Evolutionary conservation across 306 rosid species (phyloP).

Genomic region (Hippophae rhamnoides): DNA sequence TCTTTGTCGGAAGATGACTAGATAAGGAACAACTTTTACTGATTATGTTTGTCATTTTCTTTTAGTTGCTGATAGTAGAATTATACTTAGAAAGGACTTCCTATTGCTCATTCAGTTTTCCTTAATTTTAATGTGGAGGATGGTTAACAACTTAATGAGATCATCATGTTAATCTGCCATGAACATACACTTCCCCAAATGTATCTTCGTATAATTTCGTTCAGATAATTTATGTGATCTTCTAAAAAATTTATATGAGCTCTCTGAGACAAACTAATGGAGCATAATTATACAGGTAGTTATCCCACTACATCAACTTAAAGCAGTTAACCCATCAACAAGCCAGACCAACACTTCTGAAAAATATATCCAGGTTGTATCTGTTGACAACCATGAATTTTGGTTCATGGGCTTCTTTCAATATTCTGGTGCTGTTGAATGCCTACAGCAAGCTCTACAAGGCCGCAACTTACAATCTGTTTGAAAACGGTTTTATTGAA

Average conservation of each 20-base stretch:
- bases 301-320: conserved; percentile 63
- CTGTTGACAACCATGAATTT: conserved; percentile 63
- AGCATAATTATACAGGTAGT: conserved; percentile 31
- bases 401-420: conserved; percentile 84
- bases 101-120: no score
- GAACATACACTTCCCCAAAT: no score
- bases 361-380: conserved; percentile 58
- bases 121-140: no score
- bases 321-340: conserved; percentile 58
- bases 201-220: no score
- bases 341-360: conserved; percentile 52
- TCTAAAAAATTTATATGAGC: background rate
- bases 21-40: background rate
- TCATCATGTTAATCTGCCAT: no score
- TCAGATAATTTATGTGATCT: background rate
- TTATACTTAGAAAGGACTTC: no score
- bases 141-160: no score
- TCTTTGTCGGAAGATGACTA: no score
- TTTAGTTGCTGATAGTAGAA: background rate
- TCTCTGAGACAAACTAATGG: background rate
- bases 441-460: conserved; percentile 41
- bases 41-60: background rate
- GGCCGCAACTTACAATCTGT: conserved; percentile 26
- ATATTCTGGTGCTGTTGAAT: conserved; percentile 47
- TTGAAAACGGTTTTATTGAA: conserved; percentile 16